phyloP scores from a whole-genome alignment of 768 basidiomycete species.

The Kwoniella europaea region DNA sequence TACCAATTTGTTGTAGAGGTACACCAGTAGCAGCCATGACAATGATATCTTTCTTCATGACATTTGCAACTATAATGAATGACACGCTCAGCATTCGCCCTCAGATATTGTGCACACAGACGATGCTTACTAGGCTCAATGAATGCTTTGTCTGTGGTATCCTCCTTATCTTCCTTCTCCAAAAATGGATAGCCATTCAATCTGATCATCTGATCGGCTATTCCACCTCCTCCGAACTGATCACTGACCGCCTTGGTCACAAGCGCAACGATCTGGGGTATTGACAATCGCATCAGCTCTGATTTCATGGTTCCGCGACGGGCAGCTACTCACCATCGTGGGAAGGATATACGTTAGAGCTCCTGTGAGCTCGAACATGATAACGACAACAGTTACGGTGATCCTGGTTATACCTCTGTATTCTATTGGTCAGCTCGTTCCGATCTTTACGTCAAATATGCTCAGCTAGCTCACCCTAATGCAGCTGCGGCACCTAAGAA shows the following conservation, averaged over 20 bases:
- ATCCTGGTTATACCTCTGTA: constrained; percentile 91
- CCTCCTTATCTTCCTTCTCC: constrained; percentile 79
- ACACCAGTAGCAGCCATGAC: constrained; percentile 76
- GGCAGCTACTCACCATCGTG: constrained; percentile 76
- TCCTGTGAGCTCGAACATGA: constrained; percentile 99
- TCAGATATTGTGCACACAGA: too few species aligned
- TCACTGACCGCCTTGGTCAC: constrained; percentile 98
- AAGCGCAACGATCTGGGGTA: constrained; percentile 82
- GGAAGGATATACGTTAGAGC: constrained; percentile 96
- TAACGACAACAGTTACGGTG: constrained; percentile 96
- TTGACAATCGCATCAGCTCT: constrained; percentile 20
- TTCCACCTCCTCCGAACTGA: constrained; percentile 87
- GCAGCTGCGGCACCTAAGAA: constrained; percentile 96
- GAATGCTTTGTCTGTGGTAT: constrained; percentile 68
- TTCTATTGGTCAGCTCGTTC: background rate
- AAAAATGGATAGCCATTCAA: constrained; percentile 98
- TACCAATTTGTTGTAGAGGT: constrained; percentile 78
- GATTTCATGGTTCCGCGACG: background rate
- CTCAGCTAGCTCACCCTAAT: constrained; percentile 67
- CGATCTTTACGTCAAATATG: background rate
- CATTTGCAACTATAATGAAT: constrained; percentile 70
- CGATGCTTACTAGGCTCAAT: constrained; percentile 77
- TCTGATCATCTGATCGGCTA: constrained; percentile 94
- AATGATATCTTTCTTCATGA: constrained; percentile 83
- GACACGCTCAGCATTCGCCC: too few species aligned